These are phyloP conservation scores for Pseudopediastrum boryanum DNA, from an alignment of 139 green algal genomes.

Conservation along the genomic window DNA sequence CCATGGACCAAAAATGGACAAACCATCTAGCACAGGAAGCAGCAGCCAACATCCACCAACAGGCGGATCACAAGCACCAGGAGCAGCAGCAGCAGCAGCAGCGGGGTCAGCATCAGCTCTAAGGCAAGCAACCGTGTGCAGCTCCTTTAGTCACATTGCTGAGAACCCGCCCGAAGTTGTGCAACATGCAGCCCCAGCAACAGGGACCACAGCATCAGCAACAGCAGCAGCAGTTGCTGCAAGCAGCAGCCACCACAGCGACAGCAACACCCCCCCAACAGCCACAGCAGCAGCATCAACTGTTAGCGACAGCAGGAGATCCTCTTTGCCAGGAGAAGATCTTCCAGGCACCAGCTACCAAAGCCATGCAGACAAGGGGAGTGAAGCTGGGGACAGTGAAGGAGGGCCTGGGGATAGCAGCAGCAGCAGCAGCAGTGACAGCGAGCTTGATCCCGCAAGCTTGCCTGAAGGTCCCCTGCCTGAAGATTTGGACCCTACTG, in stretches of 20 bases:
- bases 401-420: too few species aligned
- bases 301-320: too few species aligned
- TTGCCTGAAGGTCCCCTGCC: neutral
- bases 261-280: too few species aligned
- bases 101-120: neutral
- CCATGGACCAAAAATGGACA: too few species aligned
- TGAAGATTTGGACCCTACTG: neutral
- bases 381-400: too few species aligned
- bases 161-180: neutral
- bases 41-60: neutral
- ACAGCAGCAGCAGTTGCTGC: neutral
- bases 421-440: constrained; percentile 16
- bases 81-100: constrained; percentile 22
- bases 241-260: neutral
- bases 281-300: too few species aligned
- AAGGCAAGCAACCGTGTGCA: neutral
- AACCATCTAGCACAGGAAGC: neutral
- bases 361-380: too few species aligned
- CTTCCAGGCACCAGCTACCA: too few species aligned
- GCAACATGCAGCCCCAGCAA: constrained; percentile 6
- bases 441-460: neutral
- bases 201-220: neutral
- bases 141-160: neutral
- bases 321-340: too few species aligned
- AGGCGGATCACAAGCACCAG: neutral